Base-by-base conservation (phyloP, 1,284 basidiomycete species). In the Peniophora sp. region DNA sequence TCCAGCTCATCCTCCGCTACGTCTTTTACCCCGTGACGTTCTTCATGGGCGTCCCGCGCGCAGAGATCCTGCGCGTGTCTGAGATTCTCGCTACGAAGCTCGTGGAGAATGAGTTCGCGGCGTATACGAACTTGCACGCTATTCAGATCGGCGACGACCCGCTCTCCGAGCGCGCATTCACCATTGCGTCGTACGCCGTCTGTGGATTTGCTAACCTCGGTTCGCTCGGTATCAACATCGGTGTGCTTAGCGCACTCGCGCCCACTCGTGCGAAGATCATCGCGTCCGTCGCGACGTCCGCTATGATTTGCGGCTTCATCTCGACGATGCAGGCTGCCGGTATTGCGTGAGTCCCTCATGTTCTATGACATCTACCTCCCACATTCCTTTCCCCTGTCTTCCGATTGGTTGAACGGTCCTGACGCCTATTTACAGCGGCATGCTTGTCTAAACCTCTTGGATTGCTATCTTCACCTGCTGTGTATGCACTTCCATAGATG, bases 141-240 rank as follows among this genome's bases (percentile, higher is more conserved):
- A 74, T 88, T 52, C 75, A 74, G 67, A 55, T 58, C 3, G 68
- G 69, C 51, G 63, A 68, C 24, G 69, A 74, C 51, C 80, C 85
- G 8, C 76, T 92, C 50, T 81, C 79, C n/a, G 70, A 65, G 35
- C 86, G 88, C 50, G 88, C 78, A 45, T 89, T 74, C 68, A 87
- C 81, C 50, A 92, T 94, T 59, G 79, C 83, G 39, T 83, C 84
- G 32, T 92, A 92, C 63, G 84, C 85, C 38, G 83, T 92, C 41
- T 94, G 92, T 65, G 92, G 92, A 10, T 96, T 96, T 63, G 91
- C 90, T 51, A 96, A 96, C 69, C 72, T 92, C 38, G 78, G 83
- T 55, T 91, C 89, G 35, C 70, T 93, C 41, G 93, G 92, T 66
- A 92, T 95, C 62, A 90, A 94, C 68, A 86, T 95, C 55, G 93